phyloP scores from a whole-genome alignment of 1,139 yeast species.

The Pichia sp. region DNA sequence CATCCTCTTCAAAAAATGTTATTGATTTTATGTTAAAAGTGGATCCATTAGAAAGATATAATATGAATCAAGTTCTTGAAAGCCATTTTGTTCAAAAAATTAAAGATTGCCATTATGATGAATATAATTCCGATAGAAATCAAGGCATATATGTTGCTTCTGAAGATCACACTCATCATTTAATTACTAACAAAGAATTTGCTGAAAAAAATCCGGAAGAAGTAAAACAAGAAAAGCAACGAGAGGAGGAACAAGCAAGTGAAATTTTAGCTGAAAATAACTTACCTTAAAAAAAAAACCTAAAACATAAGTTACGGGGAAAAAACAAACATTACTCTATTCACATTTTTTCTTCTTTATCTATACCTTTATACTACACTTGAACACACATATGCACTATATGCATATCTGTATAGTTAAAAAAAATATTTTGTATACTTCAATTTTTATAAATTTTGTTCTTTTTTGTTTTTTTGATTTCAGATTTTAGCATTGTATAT shows the following conservation, averaged over 20 bases:
- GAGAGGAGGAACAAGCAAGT: slow-evolving; percentile 23
- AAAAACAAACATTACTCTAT: too few species aligned
- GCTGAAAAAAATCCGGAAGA: slow-evolving; percentile 36
- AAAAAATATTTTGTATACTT: too few species aligned
- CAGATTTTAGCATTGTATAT: slow-evolving; percentile 83
- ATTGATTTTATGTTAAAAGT: slow-evolving; percentile 67
- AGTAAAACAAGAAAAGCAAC: slow-evolving; percentile 37
- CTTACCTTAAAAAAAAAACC: neutral
- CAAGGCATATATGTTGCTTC: slow-evolving; percentile 20
- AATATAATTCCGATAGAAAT: slow-evolving; percentile 11
- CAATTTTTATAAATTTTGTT: neutral
- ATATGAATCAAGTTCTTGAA: slow-evolving; percentile 56
- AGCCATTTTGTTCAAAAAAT: slow-evolving; percentile 74
- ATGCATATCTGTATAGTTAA: too few species aligned
- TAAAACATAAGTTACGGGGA: too few species aligned
- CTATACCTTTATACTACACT: too few species aligned
- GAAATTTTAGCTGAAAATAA: slow-evolving; percentile 7
- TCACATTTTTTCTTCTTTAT: too few species aligned
- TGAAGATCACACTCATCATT: slow-evolving; percentile 41
- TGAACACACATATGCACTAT: too few species aligned
- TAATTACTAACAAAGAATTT: slow-evolving; percentile 48
- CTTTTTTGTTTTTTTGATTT: slow-evolving; percentile 5
- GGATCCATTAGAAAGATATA: slow-evolving; percentile 63
- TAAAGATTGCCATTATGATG: slow-evolving; percentile 31
- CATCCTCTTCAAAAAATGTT: slow-evolving; percentile 77